Evolutionary conservation across 2,329 filamentous ascomycete species (phyloP), one percentile per base, ranked within the genome.

Genomic region (Colletotrichum limetticola): DNA sequence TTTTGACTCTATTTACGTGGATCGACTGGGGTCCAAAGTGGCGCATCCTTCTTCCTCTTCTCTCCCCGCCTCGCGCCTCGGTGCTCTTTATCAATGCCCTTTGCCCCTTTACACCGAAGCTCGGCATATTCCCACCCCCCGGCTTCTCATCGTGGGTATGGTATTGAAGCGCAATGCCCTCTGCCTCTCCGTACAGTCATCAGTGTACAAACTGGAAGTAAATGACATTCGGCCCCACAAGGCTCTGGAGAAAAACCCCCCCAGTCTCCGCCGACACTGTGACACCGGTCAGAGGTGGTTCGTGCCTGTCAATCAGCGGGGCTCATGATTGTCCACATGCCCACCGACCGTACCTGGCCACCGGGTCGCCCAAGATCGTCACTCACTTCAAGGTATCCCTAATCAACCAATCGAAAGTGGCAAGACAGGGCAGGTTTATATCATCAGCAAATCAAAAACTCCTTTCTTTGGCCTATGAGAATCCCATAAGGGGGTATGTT

Each of bases 401-500:
- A 49, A 9, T 9, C 7, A 49, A 16, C 42, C 42, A 49, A 49
- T 49, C 7, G 16, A 49, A 9, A 49, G 42, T 49, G 12, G 26
- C 37, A 49, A 30, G 9, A 22, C 26, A 5, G 7, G 16, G 58
- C 55, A 57, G 28, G 28, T 26, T 26, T 42, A 32, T 32, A 5
- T 30, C 12, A 63, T 63, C 7, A 12, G n/a, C n/a, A 63, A 63
- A 60, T 59, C 64, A 67, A 32, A n/a, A 71, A 71, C 69, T 71
- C 69, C 65, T 52, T 71, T 71, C 69, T 68, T 61, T 71, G 65
- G 42, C 69, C 57, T 71, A 63, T 28, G 60, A 28, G n/a, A 30
- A 42, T 72, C 65, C 69, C 65, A 57, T 63, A 63, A 63, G 69
- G 65, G 64, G 52, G 65, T 63, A 68, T 68, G 69, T 68, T 69